Percentiles rank a stretch among this genome's conserved stretches.
These are phyloP conservation scores for Sanghuangporus weigelae DNA, from an alignment of 1,284 basidiomycete species.

Conservation along the genomic window DNA sequence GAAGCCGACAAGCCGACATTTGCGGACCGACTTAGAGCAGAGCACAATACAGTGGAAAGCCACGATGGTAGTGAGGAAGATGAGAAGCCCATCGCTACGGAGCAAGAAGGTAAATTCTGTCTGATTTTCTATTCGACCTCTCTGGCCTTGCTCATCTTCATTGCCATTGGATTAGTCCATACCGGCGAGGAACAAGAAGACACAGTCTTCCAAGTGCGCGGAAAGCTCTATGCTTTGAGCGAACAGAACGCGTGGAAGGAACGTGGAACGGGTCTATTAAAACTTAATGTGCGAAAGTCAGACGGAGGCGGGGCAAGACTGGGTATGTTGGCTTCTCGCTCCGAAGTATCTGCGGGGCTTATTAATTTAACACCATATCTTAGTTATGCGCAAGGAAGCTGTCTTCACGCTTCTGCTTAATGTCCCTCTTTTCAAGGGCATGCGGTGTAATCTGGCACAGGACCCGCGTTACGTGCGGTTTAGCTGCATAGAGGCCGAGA, in stretches of 20 bases:
- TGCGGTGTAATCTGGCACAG: slow-evolving; percentile 74
- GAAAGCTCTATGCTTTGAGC: slow-evolving; percentile 77
- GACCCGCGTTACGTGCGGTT: slow-evolving; percentile 78
- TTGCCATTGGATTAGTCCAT: slow-evolving; percentile 44
- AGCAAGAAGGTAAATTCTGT: slow-evolving; percentile 60
- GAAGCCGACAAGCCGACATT: slow-evolving; percentile 38
- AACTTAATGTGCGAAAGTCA: slow-evolving; percentile 68
- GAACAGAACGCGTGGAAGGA: slow-evolving; percentile 79
- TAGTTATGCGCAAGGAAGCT: slow-evolving; percentile 95
- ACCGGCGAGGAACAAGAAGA: slow-evolving; percentile 94
- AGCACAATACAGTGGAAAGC: slow-evolving; percentile 29
- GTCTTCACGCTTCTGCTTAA: slow-evolving; percentile 85
- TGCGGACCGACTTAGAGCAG: slow-evolving; percentile 57
- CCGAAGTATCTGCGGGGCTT: not conserved
- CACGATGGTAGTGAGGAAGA: slow-evolving; percentile 50
- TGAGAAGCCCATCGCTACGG: slow-evolving; percentile 39
- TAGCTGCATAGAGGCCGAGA: slow-evolving; percentile 67
- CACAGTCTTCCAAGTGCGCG: slow-evolving; percentile 78
- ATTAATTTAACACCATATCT: not conserved
- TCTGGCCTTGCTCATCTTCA: not conserved
- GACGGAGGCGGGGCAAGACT: slow-evolving; percentile 73
- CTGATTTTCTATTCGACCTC: not conserved
- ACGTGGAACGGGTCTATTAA: slow-evolving; percentile 78
- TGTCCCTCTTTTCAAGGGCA: slow-evolving; percentile 80
- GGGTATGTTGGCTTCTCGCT: slow-evolving; percentile 39